Conservation (phyloP, 2,329 filamentous ascomycete species). For the Proliferodiscus dingleyae region DNA sequence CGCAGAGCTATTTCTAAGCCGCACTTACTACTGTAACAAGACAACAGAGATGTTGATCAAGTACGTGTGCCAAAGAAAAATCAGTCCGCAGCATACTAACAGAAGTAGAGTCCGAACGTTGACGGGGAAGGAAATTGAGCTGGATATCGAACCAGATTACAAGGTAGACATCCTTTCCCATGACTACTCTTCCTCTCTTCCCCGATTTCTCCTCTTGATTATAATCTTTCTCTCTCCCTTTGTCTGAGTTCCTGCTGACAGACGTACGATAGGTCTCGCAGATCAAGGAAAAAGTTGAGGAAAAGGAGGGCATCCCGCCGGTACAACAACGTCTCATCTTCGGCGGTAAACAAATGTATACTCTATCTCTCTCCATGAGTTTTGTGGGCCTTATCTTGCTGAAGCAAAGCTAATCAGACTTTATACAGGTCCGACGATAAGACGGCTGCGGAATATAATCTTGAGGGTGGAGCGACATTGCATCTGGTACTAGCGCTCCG, state of each 20-base stretch:
- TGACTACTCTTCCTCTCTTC: neutral
- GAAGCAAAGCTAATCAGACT: too few relatives aligned
- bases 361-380: slow-evolving; percentile 2
- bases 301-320: slow-evolving; percentile 97
- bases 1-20: neutral
- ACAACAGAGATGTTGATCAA: slow-evolving; percentile 45
- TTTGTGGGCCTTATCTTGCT: too few relatives aligned
- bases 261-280: slow-evolving; percentile 64
- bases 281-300: slow-evolving; percentile 98
- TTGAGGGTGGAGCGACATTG: slow-evolving; percentile 87
- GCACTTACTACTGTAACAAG: neutral
- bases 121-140: slow-evolving; percentile 97
- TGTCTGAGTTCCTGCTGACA: neutral
- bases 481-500: slow-evolving; percentile 93
- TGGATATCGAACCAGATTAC: slow-evolving; percentile 92
- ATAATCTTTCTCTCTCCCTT: neutral
- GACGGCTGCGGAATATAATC: slow-evolving; percentile 81
- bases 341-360: slow-evolving; percentile 93
- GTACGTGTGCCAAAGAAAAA: slow-evolving; percentile 30
- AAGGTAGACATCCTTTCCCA: slow-evolving; percentile 53
- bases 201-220: neutral
- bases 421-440: slow-evolving; percentile 84
- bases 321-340: slow-evolving; percentile 95
- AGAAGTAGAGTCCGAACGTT: slow-evolving; percentile 83
- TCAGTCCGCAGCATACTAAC: slow-evolving; percentile 1